These are phyloP conservation scores for Yarrowia sp. DNA, from an alignment of 805 yeast species.

Conservation along the genomic window DNA sequence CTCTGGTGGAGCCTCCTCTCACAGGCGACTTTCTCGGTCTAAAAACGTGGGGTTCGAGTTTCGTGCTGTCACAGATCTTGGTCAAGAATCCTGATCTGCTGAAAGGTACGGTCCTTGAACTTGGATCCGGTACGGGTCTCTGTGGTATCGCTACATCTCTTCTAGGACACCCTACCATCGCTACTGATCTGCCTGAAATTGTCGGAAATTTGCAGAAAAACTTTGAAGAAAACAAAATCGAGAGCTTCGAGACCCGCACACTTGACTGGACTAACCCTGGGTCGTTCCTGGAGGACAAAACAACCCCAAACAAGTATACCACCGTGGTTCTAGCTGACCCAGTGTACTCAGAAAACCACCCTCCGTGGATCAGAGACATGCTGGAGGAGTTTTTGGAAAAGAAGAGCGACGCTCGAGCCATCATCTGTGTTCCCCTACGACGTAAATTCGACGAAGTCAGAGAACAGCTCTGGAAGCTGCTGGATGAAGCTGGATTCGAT, in stretches of 20 bases:
- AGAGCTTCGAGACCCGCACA: slow-evolving; percentile 54
- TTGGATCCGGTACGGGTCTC: slow-evolving; percentile 97
- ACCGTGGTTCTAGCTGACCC: slow-evolving; percentile 86
- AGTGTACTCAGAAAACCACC: slow-evolving; percentile 83
- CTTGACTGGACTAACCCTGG: slow-evolving; percentile 81
- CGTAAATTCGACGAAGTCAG: slow-evolving; percentile 71
- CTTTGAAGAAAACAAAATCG: slow-evolving; percentile 56
- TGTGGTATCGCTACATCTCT: slow-evolving; percentile 74
- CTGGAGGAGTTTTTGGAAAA: slow-evolving; percentile 56
- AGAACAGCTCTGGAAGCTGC: slow-evolving; percentile 61
- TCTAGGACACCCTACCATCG: slow-evolving; percentile 55
- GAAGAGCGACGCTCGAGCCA: slow-evolving; percentile 54
- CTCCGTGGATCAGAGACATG: slow-evolving; percentile 71
- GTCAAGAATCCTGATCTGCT: slow-evolving; percentile 40
- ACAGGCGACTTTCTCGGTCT: slow-evolving; percentile 88
- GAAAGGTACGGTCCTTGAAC: slow-evolving; percentile 56
- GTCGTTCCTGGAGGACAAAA: slow-evolving; percentile 45
- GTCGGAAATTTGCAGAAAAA: slow-evolving; percentile 70
- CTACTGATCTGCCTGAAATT: slow-evolving; percentile 85
- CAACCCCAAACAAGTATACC: slow-evolving; percentile 52
- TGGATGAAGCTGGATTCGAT: slow-evolving; percentile 51
- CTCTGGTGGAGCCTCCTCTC: slow-evolving; percentile 79
- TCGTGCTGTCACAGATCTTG: slow-evolving; percentile 67
- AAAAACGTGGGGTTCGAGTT: slow-evolving; percentile 95
- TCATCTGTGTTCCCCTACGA: slow-evolving; percentile 81